Conservation (phyloP, 257 asterid species). For the Solanum habrochaites region DNA sequence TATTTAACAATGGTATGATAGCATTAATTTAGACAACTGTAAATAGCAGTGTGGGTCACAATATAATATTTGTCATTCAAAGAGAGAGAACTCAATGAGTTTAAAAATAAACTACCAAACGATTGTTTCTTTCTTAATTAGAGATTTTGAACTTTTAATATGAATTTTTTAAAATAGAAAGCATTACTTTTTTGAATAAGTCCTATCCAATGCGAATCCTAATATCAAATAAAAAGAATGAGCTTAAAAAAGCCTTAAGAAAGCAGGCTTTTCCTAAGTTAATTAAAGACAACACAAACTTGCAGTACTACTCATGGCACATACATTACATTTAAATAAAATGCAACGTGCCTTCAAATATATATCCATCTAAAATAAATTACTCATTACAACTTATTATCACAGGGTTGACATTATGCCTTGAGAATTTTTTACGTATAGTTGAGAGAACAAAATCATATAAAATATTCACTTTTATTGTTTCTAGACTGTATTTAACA, state of each 20-base stretch:
- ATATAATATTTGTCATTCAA: neutral
- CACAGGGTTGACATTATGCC: neutral
- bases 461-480: neutral
- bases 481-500: neutral
- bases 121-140: too few species aligned
- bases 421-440: neutral
- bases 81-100: neutral
- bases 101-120: too few species aligned
- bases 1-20: neutral
- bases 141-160: too few species aligned
- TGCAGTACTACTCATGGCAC: neutral
- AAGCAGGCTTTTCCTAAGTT: too few species aligned
- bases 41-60: neutral
- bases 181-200: too few species aligned
- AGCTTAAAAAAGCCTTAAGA: too few species aligned
- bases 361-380: neutral
- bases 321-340: neutral
- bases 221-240: too few species aligned
- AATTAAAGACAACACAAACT: neutral
- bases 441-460: neutral
- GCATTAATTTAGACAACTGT: neutral
- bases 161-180: fast-evolving
- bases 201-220: fast-evolving
- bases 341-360: neutral
- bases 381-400: neutral